Percentiles rank a stretch among this genome's conserved stretches.
Conservation (phyloP, 805 yeast genomes). For the Candida pseudoglaebosa region DNA sequence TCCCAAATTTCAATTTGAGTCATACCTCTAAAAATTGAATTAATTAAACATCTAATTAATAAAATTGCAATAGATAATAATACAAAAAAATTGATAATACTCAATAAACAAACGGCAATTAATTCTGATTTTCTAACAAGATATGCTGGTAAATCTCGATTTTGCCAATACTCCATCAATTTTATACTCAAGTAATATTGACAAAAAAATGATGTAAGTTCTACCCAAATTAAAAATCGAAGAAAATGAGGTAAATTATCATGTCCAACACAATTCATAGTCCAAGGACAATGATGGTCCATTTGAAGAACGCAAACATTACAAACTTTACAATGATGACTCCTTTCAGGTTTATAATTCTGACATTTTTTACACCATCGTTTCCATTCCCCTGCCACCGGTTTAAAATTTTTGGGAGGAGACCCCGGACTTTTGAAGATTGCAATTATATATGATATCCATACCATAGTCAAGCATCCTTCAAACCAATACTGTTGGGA, state of each 20-base stretch:
- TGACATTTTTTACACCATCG: constrained; percentile 74
- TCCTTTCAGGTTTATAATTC: constrained; percentile 70
- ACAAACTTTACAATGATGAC: constrained; percentile 84
- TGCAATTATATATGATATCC: constrained; percentile 75
- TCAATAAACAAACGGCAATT: constrained; percentile 48
- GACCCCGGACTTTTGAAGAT: constrained; percentile 64
- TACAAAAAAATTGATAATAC: constrained; percentile 58
- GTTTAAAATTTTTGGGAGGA: constrained; percentile 50
- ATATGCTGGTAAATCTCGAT: constrained; percentile 53
- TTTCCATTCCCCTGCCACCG: constrained; percentile 49
- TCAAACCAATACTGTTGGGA: constrained; percentile 46
- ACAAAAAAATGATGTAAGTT: constrained; percentile 47
- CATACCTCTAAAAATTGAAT: constrained; percentile 58
- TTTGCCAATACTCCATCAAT: constrained; percentile 41
- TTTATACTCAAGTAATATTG: constrained; percentile 39
- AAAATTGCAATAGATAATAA: constrained; percentile 56
- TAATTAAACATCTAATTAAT: constrained; percentile 55
- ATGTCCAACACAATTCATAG: constrained; percentile 84
- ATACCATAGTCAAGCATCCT: constrained; percentile 48
- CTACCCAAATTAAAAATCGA: constrained; percentile 69
- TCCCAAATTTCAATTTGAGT: constrained; percentile 96
- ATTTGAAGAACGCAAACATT: constrained; percentile 72
- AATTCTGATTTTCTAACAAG: constrained; percentile 51
- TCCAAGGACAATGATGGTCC: constrained; percentile 97
- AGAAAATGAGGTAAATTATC: constrained; percentile 74